Evolutionary conservation across 208 protist genomes (phyloP), one percentile per base, ranked within the genome.

Genomic region (Tritrichomonas foetus): DNA sequence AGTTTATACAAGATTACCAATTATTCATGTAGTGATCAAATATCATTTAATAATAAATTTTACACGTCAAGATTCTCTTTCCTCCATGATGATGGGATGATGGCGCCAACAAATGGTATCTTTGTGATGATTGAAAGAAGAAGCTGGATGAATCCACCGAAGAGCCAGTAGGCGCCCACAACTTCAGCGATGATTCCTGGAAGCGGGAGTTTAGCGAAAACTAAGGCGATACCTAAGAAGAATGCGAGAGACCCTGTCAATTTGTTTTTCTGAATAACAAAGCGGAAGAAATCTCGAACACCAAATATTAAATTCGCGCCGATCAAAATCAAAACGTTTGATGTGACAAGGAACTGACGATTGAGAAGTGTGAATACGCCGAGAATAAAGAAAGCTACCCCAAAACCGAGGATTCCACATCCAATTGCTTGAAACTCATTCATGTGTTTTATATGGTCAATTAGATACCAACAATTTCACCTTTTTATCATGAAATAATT

Each of bases 181-280:
- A 89, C 14, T 89, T 89, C 78, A n/a, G 47, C 13, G 13, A 89
- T 89, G 39, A 89, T 89, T 89, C 78, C 78, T 57, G 47, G 25
- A 41, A 89, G 13, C 16, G 78, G 27, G 1, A 53, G 16, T 39
- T 89, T 89, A n/a, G 44, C 33, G n/a, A 89, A 89, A 30, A 89
- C 47, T 0, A 89, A 30, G 20, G 44, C 47, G 33, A 89, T 89
- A 41, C 78, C 78, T 3, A 49, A 16, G 8, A 89, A 89, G n/a
- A 89, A 89, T 50, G 78, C 78, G 39, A 89, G 9, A 39, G 78
- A 57, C 57, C 78, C 78, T 14, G 33, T n/a, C 13, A 89, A 16
- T 57, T 57, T 89, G 0, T 53, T 33, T 47, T 57, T 89, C 27
- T 89, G 78, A 20, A 89, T 57, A 16, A 57, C 20, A 30, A 89